A percentile compares a stretch with the other conserved stretches of the same genome.
Conservation (phyloP, 345 rosid species). For the Ceriops zippeliana region DNA sequence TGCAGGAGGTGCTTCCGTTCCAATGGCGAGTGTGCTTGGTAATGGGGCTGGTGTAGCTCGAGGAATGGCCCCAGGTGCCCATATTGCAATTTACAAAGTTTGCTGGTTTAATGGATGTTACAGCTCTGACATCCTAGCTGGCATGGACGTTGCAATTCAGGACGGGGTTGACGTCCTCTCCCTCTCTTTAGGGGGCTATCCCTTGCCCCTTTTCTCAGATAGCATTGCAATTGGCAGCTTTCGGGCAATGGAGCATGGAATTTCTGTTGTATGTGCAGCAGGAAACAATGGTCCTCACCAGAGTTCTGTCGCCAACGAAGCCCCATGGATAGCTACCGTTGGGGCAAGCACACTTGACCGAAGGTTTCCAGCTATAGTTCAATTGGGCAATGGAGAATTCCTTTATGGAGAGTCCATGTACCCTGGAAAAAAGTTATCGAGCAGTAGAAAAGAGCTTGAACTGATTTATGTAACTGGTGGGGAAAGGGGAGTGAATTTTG, state of each 20-base stretch:
- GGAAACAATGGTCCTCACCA: slow-evolving; percentile 86
- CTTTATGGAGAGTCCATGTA: slow-evolving; percentile 79
- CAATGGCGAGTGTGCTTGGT: slow-evolving; percentile 65
- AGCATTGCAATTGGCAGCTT: slow-evolving; percentile 87
- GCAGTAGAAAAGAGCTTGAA: slow-evolving; percentile 46
- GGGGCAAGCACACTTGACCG: slow-evolving; percentile 93
- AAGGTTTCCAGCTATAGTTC: slow-evolving; percentile 69
- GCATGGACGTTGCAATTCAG: slow-evolving; percentile 70
- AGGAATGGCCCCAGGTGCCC: slow-evolving; percentile 87
- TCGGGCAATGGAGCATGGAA: slow-evolving; percentile 77
- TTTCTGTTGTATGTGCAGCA: slow-evolving; percentile 81
- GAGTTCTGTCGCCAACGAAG: slow-evolving; percentile 75
- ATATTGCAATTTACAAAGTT: slow-evolving; percentile 80
- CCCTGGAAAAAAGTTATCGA: slow-evolving; percentile 48
- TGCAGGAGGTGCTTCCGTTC: slow-evolving; percentile 71
- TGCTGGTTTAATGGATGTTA: slow-evolving; percentile 87
- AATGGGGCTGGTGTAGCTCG: slow-evolving; percentile 73
- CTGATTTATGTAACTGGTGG: slow-evolving; percentile 60
- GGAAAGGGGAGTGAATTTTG: slow-evolving; percentile 70
- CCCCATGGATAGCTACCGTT: slow-evolving; percentile 87
- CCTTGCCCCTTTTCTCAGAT: slow-evolving; percentile 72
- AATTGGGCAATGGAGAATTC: slow-evolving; percentile 48
- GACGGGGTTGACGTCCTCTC: slow-evolving; percentile 87
- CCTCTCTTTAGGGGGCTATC: slow-evolving; percentile 84
- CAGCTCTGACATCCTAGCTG: slow-evolving; percentile 87